These are phyloP conservation scores for Saitozyma podzolica DNA, from an alignment of 768 basidiomycete species.

Conservation along the genomic window DNA sequence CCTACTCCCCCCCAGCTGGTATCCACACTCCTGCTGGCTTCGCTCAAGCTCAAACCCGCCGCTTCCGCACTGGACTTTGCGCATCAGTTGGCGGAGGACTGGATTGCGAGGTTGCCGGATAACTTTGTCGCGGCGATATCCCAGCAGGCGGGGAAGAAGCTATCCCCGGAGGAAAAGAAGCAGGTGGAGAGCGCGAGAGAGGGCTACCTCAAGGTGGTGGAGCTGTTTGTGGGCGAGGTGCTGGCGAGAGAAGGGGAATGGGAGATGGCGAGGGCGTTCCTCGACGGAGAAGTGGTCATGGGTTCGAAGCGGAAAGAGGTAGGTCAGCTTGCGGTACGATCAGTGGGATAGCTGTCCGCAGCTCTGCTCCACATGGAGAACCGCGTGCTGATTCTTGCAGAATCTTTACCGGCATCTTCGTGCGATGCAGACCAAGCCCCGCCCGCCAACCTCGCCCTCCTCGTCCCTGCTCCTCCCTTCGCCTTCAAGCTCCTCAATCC, in stretches of 20 bases:
- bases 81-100: conserved; percentile 34
- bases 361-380: not conserved
- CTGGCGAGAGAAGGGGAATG: conserved; percentile 40
- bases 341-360: not conserved
- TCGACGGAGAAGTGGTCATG: conserved; percentile 42
- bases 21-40: conserved; percentile 39
- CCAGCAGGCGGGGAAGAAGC: not conserved
- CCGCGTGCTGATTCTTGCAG: conserved; percentile 10
- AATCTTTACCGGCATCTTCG: conserved; percentile 37
- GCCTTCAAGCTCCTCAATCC: conserved; percentile 15
- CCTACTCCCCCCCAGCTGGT: conserved; percentile 36
- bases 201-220: conserved; percentile 42
- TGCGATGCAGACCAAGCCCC: conserved; percentile 13
- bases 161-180: conserved; percentile 12
- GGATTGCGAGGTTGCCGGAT: conserved; percentile 34
- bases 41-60: conserved; percentile 32
- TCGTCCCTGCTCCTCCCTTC: conserved; percentile 3
- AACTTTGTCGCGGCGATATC: conserved; percentile 24
- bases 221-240: conserved; percentile 44
- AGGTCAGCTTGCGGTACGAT: conserved; percentile 5
- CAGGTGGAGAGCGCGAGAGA: conserved; percentile 33
- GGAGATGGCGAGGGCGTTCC: conserved; percentile 45
- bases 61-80: conserved; percentile 19
- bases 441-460: conserved; percentile 4
- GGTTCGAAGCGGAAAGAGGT: conserved; percentile 45